phyloP scores from a whole-genome alignment of 2,329 filamentous ascomycete species.

The Chaetomiaceae sp. region DNA sequence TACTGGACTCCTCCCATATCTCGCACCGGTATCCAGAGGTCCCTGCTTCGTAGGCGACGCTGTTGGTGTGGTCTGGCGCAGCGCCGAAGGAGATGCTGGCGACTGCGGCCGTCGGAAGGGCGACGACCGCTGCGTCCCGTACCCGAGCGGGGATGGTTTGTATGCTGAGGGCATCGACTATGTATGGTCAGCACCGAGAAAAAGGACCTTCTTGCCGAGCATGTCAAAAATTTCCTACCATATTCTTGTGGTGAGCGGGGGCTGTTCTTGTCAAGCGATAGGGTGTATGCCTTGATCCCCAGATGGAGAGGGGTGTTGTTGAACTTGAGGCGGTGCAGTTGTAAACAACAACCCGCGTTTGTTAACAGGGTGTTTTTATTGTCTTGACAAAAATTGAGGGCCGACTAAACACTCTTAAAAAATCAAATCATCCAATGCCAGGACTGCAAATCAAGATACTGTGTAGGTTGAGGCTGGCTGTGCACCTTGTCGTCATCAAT shows the following conservation, averaged over 20 bases:
- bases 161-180: slow-evolving; percentile 55
- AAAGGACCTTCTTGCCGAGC: too few species aligned
- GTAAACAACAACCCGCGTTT: not conserved
- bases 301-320: too few species aligned
- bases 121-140: slow-evolving; percentile 62
- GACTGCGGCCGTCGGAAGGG: slow-evolving; percentile 60
- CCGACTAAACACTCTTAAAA: too few species aligned
- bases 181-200: slow-evolving; percentile 9
- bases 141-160: slow-evolving; percentile 67
- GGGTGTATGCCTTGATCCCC: too few species aligned
- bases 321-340: too few species aligned
- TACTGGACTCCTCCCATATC: slow-evolving; percentile 35
- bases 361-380: not conserved
- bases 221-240: too few species aligned
- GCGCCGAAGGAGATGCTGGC: slow-evolving; percentile 59
- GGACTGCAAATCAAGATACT: too few species aligned
- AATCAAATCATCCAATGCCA: too few species aligned
- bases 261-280: too few species aligned
- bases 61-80: slow-evolving; percentile 61
- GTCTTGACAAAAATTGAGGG: too few species aligned
- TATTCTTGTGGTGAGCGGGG: not conserved
- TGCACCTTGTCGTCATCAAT: too few species aligned
- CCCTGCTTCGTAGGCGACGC: slow-evolving; percentile 52
- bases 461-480: too few species aligned
- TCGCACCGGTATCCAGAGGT: slow-evolving; percentile 43